phyloP scores from a whole-genome alignment of 176 grass and related monocot species.

The Ensete ventricosum region DNA sequence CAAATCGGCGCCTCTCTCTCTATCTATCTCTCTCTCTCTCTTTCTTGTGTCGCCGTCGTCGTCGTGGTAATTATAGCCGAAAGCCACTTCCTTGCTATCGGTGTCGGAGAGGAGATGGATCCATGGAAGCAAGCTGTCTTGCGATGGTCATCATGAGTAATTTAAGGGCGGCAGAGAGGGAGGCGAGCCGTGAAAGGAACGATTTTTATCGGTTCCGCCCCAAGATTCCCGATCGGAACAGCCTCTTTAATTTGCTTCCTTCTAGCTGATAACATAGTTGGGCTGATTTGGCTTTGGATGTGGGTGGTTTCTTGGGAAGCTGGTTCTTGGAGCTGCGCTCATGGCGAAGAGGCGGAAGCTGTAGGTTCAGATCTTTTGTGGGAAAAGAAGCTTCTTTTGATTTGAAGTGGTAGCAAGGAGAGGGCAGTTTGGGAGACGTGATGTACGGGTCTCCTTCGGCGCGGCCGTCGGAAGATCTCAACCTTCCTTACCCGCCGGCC shows the following conservation, averaged over 20 bases:
- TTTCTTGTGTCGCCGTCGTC: background rate
- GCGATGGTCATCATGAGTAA: background rate
- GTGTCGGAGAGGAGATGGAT: background rate
- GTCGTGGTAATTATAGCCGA: background rate
- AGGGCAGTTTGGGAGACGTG: background rate
- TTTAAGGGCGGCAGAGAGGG: background rate
- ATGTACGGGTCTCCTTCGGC: slow-evolving; percentile 15
- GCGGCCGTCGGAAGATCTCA: slow-evolving; percentile 14
- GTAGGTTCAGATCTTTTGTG: background rate
- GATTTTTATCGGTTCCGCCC: background rate
- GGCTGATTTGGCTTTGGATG: background rate
- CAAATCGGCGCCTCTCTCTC: background rate
- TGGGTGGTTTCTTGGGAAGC: background rate
- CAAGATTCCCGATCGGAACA: background rate
- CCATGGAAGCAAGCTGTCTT: background rate
- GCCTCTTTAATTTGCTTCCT: background rate
- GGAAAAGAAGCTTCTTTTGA: background rate
- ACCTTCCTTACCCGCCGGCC: background rate
- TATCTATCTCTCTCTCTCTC: background rate
- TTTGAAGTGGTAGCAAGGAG: background rate
- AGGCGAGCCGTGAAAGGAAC: background rate
- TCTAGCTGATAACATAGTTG: background rate
- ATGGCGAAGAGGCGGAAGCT: background rate
- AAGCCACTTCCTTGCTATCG: background rate
- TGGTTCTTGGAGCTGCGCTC: background rate